phyloP scores from a whole-genome alignment of 2,329 filamentous ascomycete species.

The Aspergillus phoenicis region DNA sequence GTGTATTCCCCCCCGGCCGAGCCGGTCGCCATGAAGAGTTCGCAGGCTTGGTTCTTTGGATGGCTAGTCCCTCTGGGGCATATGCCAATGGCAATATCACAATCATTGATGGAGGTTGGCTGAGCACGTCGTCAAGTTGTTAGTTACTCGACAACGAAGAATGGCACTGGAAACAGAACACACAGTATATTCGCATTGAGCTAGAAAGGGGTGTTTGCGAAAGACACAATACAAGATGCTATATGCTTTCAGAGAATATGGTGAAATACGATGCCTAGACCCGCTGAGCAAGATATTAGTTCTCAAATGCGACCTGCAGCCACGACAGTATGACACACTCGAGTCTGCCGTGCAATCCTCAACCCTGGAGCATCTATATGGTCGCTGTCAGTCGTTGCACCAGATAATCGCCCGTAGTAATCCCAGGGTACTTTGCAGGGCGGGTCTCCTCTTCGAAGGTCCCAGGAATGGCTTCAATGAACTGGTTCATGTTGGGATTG shows the following conservation, averaged over 20 bases:
- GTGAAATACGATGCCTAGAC: too few relatives aligned
- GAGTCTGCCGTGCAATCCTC: background rate
- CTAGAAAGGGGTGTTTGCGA: background rate
- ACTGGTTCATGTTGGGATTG: slow-evolving; percentile 75
- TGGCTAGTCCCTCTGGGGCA: slow-evolving; percentile 65
- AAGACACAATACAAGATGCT: background rate
- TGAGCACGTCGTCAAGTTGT: slow-evolving; percentile 60
- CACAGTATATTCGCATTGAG: background rate
- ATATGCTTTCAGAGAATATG: background rate
- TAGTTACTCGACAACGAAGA: slow-evolving; percentile 28
- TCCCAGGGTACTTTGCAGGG: slow-evolving; percentile 70
- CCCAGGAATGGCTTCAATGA: slow-evolving; percentile 79
- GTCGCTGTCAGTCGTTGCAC: slow-evolving; percentile 77
- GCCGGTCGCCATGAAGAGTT: slow-evolving; percentile 66
- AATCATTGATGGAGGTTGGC: slow-evolving; percentile 64
- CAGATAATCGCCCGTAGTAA: slow-evolving; percentile 81
- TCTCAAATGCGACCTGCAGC: too few relatives aligned
- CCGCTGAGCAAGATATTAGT: too few relatives aligned
- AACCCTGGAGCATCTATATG: slow-evolving; percentile 42
- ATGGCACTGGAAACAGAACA: background rate
- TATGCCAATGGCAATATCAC: slow-evolving; percentile 68
- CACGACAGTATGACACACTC: too few relatives aligned
- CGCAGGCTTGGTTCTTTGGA: slow-evolving; percentile 65
- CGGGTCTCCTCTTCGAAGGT: slow-evolving; percentile 64
- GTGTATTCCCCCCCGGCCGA: slow-evolving; percentile 59